Base-by-base conservation (phyloP, 2,329 filamentous ascomycete species). In the Pyrenophora graminea region DNA sequence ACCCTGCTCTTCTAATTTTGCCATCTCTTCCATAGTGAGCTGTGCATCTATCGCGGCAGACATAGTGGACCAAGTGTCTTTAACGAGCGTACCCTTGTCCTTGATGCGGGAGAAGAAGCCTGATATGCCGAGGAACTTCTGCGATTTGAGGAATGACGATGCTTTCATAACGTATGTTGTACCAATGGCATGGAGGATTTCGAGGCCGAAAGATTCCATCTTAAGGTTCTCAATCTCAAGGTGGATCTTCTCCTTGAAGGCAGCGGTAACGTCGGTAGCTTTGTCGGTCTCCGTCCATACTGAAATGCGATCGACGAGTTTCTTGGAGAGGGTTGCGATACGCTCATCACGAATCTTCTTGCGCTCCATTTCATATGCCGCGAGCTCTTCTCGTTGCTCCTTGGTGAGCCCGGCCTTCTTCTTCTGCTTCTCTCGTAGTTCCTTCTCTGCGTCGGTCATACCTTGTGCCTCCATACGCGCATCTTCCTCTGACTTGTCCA, bases 11-110 rank as follows among this genome's bases (percentile, higher is more conserved):
- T 99, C 94, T 76, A 93, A 82, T 73, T 93, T 91, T 47, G 91
- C 92, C 94, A 99, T 97, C 75, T 97, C 93, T 79, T 99, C 93
- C 85, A 99, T 96, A 53, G 92, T 96, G 79, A 96, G 88, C 78
- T 99, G 94, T 21, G 94, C 94, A 70, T 97, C 92, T 60, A 99
- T 96, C 33, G 94, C 94, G 44, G 90, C 95, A 58, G 87, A 91
- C 70, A 99, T 97, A 25, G 94, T 99, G 70, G 90, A 93, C 94
- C 94, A 99, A 1, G 94, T 97, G 70, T 99, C 94, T 81, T 97
- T 97, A 66, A 96, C 91, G 56, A 97, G 83, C 2, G 88, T 94
- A 55, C 93, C 93, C 84, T 97, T 97, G 75, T 99, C 94, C 78
- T 94, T 95, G 64, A 99, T 83, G 47, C 91, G 85, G 51, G 86